Conservation (phyloP, 345 rosid genomes). For the Luvunga scandens region DNA sequence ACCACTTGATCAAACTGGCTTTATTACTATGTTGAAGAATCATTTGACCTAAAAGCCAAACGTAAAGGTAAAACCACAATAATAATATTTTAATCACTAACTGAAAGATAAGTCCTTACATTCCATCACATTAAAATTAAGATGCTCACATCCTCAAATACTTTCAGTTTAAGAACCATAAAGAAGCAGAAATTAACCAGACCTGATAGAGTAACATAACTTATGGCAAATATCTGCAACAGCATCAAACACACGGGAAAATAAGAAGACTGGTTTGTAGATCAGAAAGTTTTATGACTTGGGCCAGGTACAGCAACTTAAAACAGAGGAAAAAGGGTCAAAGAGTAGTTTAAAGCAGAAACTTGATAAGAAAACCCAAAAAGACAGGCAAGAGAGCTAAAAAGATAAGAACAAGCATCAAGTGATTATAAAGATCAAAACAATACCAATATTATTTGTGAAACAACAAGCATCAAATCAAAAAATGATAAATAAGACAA, state of each 20-base stretch:
- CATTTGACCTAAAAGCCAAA: background rate
- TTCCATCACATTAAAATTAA: background rate
- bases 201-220: background rate
- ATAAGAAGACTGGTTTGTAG: background rate
- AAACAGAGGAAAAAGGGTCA: background rate
- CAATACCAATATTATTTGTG: background rate
- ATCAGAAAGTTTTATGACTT: background rate
- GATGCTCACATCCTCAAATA: background rate
- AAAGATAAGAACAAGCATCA: background rate
- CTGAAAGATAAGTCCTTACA: background rate
- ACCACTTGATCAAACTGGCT: background rate
- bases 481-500: background rate
- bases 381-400: background rate
- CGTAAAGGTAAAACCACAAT: too few species aligned
- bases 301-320: background rate
- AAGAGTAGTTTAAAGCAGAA: background rate
- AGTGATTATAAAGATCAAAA: background rate
- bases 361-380: background rate
- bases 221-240: background rate
- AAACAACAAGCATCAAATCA: background rate
- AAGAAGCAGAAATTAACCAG: background rate
- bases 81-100: too few species aligned
- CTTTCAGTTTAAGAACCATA: background rate
- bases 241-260: background rate
- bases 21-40: background rate